Base-by-base conservation (phyloP, 1,139 yeast genomes). In the Hyphopichia wangnamkhiaoensis region DNA sequence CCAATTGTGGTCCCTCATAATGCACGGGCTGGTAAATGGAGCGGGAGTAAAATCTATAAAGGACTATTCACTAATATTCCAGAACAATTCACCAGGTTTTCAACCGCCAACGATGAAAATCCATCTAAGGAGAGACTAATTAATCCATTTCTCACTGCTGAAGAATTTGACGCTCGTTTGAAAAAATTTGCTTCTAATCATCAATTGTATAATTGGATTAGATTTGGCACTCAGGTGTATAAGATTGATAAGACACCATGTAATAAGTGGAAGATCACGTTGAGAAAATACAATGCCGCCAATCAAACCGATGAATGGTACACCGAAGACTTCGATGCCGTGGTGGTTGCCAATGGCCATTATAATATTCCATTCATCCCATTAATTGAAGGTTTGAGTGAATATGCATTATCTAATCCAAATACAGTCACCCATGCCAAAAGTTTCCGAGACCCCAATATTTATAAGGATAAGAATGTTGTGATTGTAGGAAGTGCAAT, bases 401-500 rank as follows among this genome's bases (percentile, higher is more conserved):
- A 62, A 37, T 62, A 67, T 5, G 61, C 59, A 31, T 44, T 47
- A 1, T 42, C 47, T 31, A 56, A 44, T 34, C 64, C 64, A 2
- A 49, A 50, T 0, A 45, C 52, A 7, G 53, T 74, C 3, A 58
- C 63, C 37, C 74, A 76, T 52, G 61, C 79, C 37, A 74, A 74
- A 47, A 61, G 66, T 35, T 73, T 59, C 50, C 49, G 75, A 23
- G 41, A 42, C 4, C 51, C 59, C 1, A 58, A 56, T 2, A 46
- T 45, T 8, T 71, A 61, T 42, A 48, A 51, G 25, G 63, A 52
- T 34, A 58, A 71, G 46, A 56, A 50, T 1, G 60, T 66, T 7
- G 44, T 73, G 2, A 72, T 73, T 10, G 61, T 73, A 18, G 79
- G 79, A 0, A 64, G 74, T 1, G 53, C 74, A 19, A 65, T 74